Evolutionary conservation across 306 rosid genomes (phyloP).

Genomic region (Benincasa hispida): DNA sequence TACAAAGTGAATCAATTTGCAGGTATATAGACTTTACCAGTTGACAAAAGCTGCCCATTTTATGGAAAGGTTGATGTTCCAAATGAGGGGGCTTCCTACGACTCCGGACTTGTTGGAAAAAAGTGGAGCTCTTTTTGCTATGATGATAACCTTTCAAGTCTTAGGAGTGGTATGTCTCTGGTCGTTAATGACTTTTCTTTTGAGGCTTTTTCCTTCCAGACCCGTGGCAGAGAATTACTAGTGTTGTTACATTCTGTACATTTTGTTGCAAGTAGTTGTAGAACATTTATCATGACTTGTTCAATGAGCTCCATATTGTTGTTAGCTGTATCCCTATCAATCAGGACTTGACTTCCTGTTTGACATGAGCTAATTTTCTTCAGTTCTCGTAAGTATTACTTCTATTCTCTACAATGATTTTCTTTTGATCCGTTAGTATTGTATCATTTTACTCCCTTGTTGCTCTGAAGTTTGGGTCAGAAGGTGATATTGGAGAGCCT

Average conservation of each 20-base stretch:
- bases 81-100: constrained; percentile 38
- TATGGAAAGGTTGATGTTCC: constrained; percentile 41
- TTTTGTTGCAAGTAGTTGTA: background rate
- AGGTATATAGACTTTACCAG: constrained; percentile 73
- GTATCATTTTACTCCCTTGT: background rate
- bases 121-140: constrained; percentile 54
- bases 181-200: constrained; percentile 71
- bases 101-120: constrained; percentile 43
- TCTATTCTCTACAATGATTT: background rate
- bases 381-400: background rate
- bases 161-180: constrained; percentile 67
- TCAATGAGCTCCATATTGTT: background rate
- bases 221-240: constrained; percentile 81
- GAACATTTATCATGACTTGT: background rate
- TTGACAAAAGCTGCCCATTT: constrained; percentile 63
- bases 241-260: constrained; percentile 8
- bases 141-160: constrained; percentile 43
- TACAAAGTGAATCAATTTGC: constrained; percentile 17
- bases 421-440: background rate
- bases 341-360: background rate
- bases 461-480: background rate
- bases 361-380: background rate
- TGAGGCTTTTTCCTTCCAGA: constrained; percentile 91
- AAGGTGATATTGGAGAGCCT: background rate
- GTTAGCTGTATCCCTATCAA: background rate